Conservation (phyloP, 352 stramenopile genomes). For the Globisporangium mamillatum region DNA sequence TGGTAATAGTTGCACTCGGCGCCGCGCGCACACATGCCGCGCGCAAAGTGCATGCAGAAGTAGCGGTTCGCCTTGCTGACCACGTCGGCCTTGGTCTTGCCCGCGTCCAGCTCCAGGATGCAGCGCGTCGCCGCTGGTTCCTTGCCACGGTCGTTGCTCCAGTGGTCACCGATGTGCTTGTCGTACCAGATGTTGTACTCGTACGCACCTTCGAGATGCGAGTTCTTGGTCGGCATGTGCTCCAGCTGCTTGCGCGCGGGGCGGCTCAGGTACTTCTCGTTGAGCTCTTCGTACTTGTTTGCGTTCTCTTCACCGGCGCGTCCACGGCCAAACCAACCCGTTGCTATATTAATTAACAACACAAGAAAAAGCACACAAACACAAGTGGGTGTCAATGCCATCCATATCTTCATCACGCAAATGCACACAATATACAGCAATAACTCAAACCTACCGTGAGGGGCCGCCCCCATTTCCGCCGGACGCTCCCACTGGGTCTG, state of each 20-base stretch:
- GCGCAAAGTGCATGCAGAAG: conserved; percentile 93
- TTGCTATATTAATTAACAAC: conserved; percentile 36
- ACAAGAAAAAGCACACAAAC: neutral
- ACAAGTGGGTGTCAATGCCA: neutral
- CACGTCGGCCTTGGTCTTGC: conserved; percentile 89
- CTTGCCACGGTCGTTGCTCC: conserved; percentile 76
- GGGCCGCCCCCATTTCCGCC: conserved; percentile 88
- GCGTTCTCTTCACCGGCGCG: conserved; percentile 64
- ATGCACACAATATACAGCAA: neutral
- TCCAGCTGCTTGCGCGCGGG: conserved; percentile 91
- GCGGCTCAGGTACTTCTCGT: conserved; percentile 78
- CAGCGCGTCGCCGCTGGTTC: conserved; percentile 89
- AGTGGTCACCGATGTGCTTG: conserved; percentile 91
- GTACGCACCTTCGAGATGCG: conserved; percentile 87
- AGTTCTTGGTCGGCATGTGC: conserved; percentile 81
- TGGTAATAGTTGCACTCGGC: conserved; percentile 93
- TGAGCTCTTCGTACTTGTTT: conserved; percentile 81
- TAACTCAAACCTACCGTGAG: conserved; percentile 39
- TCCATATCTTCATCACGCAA: neutral
- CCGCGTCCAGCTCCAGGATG: conserved; percentile 79
- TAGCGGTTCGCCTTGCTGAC: conserved; percentile 82
- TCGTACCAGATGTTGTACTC: conserved; percentile 97
- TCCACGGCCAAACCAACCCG: conserved; percentile 93
- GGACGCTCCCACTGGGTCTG: conserved; percentile 90
- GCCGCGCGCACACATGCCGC: conserved; percentile 87